Conservation (phyloP, 140 eudicot genomes). For the Flaveria floridana region DNA sequence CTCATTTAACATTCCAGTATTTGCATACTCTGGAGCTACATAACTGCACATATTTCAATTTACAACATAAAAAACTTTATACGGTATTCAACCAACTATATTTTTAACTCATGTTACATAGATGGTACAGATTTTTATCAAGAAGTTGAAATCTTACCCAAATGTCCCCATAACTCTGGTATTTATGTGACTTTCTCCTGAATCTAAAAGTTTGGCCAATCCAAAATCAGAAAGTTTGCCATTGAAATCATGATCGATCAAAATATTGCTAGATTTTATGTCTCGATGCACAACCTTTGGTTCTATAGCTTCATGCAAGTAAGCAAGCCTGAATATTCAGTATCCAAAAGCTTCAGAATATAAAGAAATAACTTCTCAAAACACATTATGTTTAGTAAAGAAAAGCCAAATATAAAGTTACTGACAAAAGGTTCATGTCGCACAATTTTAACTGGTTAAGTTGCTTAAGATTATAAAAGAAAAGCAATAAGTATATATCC, state of each 20-base stretch:
- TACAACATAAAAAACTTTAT: constrained; percentile 1
- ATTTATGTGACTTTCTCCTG: constrained; percentile 88
- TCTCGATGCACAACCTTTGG: constrained; percentile 95
- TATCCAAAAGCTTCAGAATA: constrained; percentile 6
- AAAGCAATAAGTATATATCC: neutral
- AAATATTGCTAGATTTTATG: constrained; percentile 88
- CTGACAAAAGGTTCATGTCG: neutral
- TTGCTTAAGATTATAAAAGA: constrained; percentile 1
- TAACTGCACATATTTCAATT: constrained; percentile 42
- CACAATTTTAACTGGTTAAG: neutral
- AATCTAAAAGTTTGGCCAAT: constrained; percentile 83
- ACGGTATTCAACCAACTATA: neutral
- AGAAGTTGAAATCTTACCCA: constrained; percentile 49
- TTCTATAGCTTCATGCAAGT: constrained; percentile 91
- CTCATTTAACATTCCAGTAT: constrained; percentile 81
- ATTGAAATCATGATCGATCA: constrained; percentile 76
- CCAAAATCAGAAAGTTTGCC: constrained; percentile 88
- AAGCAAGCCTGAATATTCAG: constrained; percentile 71
- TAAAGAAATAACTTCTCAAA: neutral
- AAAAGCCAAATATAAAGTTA: neutral
- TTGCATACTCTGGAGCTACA: constrained; percentile 94
- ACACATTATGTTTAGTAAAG: neutral
- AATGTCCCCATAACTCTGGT: constrained; percentile 98
- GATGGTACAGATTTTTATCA: neutral
- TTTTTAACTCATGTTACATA: neutral